Conservation (phyloP, 1,139 yeast species). For the Nakaseomyces nivariensis region DNA sequence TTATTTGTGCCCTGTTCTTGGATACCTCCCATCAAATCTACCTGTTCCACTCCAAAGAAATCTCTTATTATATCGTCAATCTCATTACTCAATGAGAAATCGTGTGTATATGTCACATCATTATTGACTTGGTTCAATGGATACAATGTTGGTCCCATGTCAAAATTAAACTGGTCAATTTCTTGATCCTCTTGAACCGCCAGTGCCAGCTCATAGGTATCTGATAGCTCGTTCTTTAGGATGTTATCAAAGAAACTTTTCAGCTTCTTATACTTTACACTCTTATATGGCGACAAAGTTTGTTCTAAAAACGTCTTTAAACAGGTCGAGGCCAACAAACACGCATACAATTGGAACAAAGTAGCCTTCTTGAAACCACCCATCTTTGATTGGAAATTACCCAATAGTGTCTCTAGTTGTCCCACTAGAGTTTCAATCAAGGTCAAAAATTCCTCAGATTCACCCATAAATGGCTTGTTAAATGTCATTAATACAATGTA, state of each 20-base stretch:
- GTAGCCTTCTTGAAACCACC: slow-evolving; percentile 21
- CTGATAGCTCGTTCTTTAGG: slow-evolving; percentile 18
- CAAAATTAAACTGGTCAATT: slow-evolving; percentile 3
- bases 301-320: slow-evolving; percentile 6
- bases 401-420: slow-evolving; percentile 23
- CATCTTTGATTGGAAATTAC: slow-evolving; percentile 22
- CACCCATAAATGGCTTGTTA: slow-evolving; percentile 47
- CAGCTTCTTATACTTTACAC: slow-evolving; percentile 8
- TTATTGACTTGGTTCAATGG: slow-evolving; percentile 19
- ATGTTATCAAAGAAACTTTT: slow-evolving; percentile 21
- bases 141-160: neutral
- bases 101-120: slow-evolving; percentile 23
- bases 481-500: slow-evolving; percentile 47
- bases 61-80: slow-evolving; percentile 29
- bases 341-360: slow-evolving; percentile 28
- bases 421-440: slow-evolving; percentile 24
- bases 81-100: slow-evolving; percentile 29
- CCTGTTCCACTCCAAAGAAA: slow-evolving; percentile 1
- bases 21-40: neutral
- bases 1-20: neutral
- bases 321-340: slow-evolving; percentile 25
- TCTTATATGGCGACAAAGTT: slow-evolving; percentile 10
- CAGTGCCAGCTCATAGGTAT: slow-evolving; percentile 23
- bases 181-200: slow-evolving; percentile 19
- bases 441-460: slow-evolving; percentile 22